These are phyloP conservation scores for Volvox carteri DNA, from an alignment of 163 green algal species.

Conservation along the genomic window DNA sequence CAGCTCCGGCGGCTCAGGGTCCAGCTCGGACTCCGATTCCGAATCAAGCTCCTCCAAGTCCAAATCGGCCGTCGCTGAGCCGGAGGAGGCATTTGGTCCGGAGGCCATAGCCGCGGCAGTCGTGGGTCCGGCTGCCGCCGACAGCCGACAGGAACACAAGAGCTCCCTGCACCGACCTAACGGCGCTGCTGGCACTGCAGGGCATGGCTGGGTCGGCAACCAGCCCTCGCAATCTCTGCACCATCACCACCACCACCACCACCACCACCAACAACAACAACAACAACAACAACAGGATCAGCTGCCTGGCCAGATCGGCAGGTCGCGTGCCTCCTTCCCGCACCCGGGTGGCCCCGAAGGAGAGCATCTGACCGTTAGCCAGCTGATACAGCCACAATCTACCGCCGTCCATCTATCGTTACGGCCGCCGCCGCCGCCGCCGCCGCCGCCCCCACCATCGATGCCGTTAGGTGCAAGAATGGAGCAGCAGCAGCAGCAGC, in stretches of 20 bases:
- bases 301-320: no score
- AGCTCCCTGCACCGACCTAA: background rate
- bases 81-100: background rate
- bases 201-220: background rate
- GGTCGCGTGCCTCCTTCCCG: background rate
- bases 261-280: no score
- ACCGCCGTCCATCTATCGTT: background rate
- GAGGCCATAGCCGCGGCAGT: no score
- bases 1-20: conserved; percentile 41
- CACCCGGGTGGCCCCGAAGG: background rate
- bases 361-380: background rate
- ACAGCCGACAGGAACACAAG: background rate
- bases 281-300: background rate
- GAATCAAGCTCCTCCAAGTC: conserved; percentile 42
- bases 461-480: no score
- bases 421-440: background rate
- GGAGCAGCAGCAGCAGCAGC: no score
- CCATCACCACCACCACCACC: background rate
- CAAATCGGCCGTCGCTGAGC: background rate
- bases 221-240: background rate
- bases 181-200: background rate
- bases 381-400: background rate
- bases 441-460: background rate
- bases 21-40: conserved; percentile 36
- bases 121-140: background rate